These are phyloP conservation scores for Fraxinus velutina DNA, from an alignment of 305 asterid genomes.

Conservation along the genomic window DNA sequence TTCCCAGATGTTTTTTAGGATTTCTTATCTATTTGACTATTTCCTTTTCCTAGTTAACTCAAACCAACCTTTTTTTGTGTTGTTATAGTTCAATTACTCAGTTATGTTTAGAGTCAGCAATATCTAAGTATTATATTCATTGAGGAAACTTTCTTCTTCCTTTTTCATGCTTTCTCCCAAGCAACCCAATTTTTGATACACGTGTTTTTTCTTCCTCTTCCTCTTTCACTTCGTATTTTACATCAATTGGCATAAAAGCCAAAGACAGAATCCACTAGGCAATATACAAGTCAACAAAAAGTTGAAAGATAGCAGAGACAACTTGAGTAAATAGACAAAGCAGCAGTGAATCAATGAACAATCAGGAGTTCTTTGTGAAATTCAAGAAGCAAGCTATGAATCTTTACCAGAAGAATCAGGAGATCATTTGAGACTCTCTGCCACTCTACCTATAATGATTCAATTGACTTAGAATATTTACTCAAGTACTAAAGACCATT, in stretches of 20 bases:
- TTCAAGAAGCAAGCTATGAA: not conserved
- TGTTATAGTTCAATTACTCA: not conserved
- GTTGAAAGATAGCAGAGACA: slow-evolving; percentile 2
- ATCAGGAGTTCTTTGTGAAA: not conserved
- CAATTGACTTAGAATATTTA: not conserved
- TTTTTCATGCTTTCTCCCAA: not conserved
- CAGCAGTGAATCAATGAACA: not conserved
- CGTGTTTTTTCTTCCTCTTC: not conserved
- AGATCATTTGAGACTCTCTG: not conserved
- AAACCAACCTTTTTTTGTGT: not conserved
- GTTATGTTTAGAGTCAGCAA: not conserved
- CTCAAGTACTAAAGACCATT: not conserved
- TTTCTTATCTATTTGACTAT: not conserved
- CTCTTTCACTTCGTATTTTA: not conserved
- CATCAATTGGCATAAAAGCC: not conserved
- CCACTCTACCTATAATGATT: not conserved
- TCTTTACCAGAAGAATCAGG: not conserved
- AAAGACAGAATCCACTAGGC: not conserved
- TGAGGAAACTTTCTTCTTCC: slow-evolving; percentile 11
- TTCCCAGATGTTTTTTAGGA: not conserved
- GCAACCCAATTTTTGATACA: not conserved
- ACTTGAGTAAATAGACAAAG: not conserved
- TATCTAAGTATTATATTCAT: not conserved
- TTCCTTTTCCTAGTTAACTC: not conserved
- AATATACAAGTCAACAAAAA: not conserved